These are phyloP conservation scores for Ogataea hybrid DNA, from an alignment of 1,139 yeast species.

Conservation along the genomic window DNA sequence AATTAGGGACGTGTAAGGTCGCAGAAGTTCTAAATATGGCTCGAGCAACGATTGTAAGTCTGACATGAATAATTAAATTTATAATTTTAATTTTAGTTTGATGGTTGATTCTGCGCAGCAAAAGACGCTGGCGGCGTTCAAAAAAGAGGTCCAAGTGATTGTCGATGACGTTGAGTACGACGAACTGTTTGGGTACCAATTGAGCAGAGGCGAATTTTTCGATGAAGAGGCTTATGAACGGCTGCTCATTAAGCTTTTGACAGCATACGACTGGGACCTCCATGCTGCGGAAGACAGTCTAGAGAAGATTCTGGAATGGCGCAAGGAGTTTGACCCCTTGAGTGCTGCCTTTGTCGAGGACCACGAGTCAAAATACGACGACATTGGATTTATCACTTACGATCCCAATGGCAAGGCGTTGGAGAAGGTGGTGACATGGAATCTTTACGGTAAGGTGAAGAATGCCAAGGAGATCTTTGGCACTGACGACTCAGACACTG, in stretches of 20 bases:
- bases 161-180: constrained; percentile 56
- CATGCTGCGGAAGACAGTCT: constrained; percentile 49
- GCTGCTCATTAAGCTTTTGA: constrained; percentile 62
- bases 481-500: constrained; percentile 30
- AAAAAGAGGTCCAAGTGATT: constrained; percentile 31
- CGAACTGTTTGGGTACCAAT: constrained; percentile 76
- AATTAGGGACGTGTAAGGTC: constrained; percentile 11
- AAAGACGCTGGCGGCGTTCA: constrained; percentile 15
- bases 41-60: constrained; percentile 5
- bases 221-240: constrained; percentile 47
- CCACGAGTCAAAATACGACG: constrained; percentile 55
- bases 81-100: background rate
- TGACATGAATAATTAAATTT: background rate
- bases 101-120: constrained; percentile 12
- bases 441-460: constrained; percentile 72
- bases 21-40: constrained; percentile 10
- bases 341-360: constrained; percentile 72
- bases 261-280: constrained; percentile 63
- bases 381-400: constrained; percentile 65
- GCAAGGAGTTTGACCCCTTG: constrained; percentile 73
- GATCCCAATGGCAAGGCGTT: constrained; percentile 39
- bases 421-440: constrained; percentile 71
- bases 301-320: constrained; percentile 69
- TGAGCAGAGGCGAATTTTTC: constrained; percentile 49
- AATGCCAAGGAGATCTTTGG: constrained; percentile 61